Conservation (phyloP, 139 green algal species). For the Micromonas commoda region DNA sequence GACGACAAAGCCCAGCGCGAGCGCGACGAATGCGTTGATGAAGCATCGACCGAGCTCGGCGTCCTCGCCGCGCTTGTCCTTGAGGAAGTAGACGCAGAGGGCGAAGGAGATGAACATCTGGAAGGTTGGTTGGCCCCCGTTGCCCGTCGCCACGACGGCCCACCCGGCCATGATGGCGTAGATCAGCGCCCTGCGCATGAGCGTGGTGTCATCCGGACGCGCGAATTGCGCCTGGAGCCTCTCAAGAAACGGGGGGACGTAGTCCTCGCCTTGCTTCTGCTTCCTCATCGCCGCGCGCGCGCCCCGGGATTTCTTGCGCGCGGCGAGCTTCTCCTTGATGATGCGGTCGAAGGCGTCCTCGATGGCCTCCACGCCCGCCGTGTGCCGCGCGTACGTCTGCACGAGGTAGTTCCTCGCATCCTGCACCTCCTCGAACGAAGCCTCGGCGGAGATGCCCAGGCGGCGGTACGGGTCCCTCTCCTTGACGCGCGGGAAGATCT, state of each 20-base stretch:
- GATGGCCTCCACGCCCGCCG: constrained; percentile 42
- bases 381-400: constrained; percentile 38
- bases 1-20: constrained; percentile 25
- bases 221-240: constrained; percentile 1
- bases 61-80: constrained; percentile 12
- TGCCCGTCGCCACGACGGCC: constrained; percentile 28
- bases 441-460: constrained; percentile 41
- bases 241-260: constrained; percentile 11
- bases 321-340: constrained; percentile 29
- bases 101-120: constrained; percentile 35
- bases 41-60: background rate
- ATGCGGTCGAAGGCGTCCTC: constrained; percentile 48
- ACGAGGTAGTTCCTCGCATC: constrained; percentile 52
- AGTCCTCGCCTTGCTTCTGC: constrained; percentile 19
- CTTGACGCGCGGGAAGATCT: constrained; percentile 45
- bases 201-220: constrained; percentile 29
- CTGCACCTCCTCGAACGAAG: constrained; percentile 47
- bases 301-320: constrained; percentile 12
- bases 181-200: constrained; percentile 34
- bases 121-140: constrained; percentile 36
- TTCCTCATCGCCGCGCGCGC: constrained; percentile 6
- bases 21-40: constrained; percentile 14
- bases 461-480: constrained; percentile 48
- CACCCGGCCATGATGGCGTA: constrained; percentile 36
- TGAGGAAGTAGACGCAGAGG: constrained; percentile 28